Percentiles rank a stretch among this genome's conserved stretches.
These are phyloP conservation scores for Geosiphon pyriformis DNA, from an alignment of 192 early-diverging fungal species.

Conservation along the genomic window DNA sequence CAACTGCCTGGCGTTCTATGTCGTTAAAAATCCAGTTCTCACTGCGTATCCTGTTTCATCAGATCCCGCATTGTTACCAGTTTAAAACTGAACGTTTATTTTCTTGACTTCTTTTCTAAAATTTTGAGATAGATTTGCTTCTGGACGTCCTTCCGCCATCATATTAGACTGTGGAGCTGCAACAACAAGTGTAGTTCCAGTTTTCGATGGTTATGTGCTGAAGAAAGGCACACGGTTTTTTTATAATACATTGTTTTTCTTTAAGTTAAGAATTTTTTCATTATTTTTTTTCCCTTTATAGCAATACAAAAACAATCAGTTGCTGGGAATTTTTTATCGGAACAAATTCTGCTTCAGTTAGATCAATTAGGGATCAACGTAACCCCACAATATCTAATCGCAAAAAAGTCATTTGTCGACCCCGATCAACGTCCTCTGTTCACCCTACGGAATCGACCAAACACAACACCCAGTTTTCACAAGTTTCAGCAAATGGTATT, in stretches of 20 bases:
- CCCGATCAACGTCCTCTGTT: slow-evolving; percentile 59
- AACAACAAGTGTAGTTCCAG: slow-evolving; percentile 87
- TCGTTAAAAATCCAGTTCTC: slow-evolving; percentile 87
- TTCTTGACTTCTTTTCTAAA: too few relatives aligned
- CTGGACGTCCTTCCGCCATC: slow-evolving; percentile 80
- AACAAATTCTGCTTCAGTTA: slow-evolving; percentile 64
- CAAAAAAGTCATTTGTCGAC: slow-evolving; percentile 68
- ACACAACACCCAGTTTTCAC: slow-evolving; percentile 63
- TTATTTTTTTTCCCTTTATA: slow-evolving; percentile 4
- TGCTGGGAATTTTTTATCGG: slow-evolving; percentile 79
- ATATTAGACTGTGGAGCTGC: slow-evolving; percentile 91
- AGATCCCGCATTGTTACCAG: not conserved
- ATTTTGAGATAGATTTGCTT: slow-evolving; percentile 62
- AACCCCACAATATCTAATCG: slow-evolving; percentile 80
- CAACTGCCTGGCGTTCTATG: slow-evolving; percentile 86
- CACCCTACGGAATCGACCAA: slow-evolving; percentile 45
- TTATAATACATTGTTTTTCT: not conserved
- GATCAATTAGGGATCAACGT: slow-evolving; percentile 56
- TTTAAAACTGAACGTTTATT: not conserved
- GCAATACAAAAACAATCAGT: slow-evolving; percentile 61
- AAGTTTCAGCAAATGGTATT: slow-evolving; percentile 63
- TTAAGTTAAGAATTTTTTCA: not conserved
- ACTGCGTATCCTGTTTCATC: slow-evolving; percentile 60
- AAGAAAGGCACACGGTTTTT: slow-evolving; percentile 62
- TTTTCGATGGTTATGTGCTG: slow-evolving; percentile 93